Evolutionary conservation across 2,329 filamentous ascomycete genomes (phyloP), one percentile per base, ranked within the genome.

Genomic region (Chrysoporthe deuterocubensis): DNA sequence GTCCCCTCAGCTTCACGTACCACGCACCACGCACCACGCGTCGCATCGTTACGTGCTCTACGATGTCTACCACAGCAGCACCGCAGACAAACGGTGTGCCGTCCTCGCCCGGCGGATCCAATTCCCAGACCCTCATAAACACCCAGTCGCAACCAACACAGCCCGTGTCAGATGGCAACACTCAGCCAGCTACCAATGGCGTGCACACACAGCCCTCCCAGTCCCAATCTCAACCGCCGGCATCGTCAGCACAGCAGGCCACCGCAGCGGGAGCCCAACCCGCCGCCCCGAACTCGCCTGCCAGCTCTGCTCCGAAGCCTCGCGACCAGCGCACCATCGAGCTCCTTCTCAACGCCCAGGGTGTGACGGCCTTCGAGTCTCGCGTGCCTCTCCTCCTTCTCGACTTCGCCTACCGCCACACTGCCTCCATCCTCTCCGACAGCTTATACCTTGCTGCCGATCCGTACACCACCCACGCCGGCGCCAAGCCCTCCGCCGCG

Each of bases 391-490:
- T 95, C 0, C 89, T 94, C 68, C 89, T 96, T 61, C 89, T 96
- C 77, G 92, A 96, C 81, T 95, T 95, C 76, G 91, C 92, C 61
- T 96, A 96, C 84, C 89, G 92, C 48, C 92, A 94, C 83, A 92
- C 90, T 11, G 89, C 88, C 1, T 85, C 87, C 67, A 84, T 94
- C 46, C 87, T 94, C 26, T 88, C 83, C 72, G 91, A 94, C 80
- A 90, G 89, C 7, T 80, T 92, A 18, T 89, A 92, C 74, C 85
- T 92, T 37, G 84, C 86, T 6, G 85, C 87, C 7, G 90, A 93
- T 77, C 90, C 90, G 8, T 91, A 92, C 80, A 83, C 87, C 26
- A 80, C 83, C 7, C 84, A 87, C 66, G 86, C 86, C 2, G 86
- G 86, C 66, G 75, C 82, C 5, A 83, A 83, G 71, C 83, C 86